Percentiles rank a stretch among this genome's conserved stretches.
phyloP scores from a whole-genome alignment of 2,329 filamentous ascomycete species.

The Fusarium acutatum region DNA sequence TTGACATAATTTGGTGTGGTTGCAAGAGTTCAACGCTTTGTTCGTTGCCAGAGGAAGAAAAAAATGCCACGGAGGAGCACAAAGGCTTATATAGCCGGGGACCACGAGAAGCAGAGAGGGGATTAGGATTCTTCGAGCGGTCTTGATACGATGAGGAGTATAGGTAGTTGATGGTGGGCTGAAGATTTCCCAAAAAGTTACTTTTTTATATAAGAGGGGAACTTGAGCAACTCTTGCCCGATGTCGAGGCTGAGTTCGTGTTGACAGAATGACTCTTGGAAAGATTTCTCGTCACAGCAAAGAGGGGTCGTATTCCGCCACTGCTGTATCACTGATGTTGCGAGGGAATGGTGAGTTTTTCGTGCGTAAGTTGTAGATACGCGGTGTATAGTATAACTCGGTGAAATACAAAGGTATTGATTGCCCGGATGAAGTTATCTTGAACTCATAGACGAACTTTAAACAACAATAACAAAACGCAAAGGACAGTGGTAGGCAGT shows the following conservation, averaged over 20 bases:
- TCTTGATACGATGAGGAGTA: neutral
- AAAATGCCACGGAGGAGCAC: neutral
- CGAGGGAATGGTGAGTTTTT: slow-evolving; percentile 17
- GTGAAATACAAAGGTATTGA: neutral
- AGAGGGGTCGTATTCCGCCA: slow-evolving; percentile 16
- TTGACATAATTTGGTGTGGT: slow-evolving; percentile 16
- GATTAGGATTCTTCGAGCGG: neutral
- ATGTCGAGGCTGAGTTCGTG: neutral
- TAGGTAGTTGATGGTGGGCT: neutral
- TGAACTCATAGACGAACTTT: slow-evolving; percentile 18
- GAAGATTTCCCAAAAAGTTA: neutral
- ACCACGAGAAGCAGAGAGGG: neutral
- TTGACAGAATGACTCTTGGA: slow-evolving; percentile 13
- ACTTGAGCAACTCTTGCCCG: neutral
- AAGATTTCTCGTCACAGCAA: slow-evolving; percentile 15
- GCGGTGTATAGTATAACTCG: neutral
- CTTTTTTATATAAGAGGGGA: neutral
- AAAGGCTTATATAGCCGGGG: neutral
- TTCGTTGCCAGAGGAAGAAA: neutral
- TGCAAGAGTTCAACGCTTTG: neutral
- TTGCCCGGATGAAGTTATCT: slow-evolving; percentile 1
- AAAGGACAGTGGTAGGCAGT: neutral
- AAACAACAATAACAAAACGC: slow-evolving; percentile 8
- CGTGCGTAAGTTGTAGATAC: slow-evolving; percentile 8
- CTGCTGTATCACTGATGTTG: neutral